These are phyloP conservation scores for Suillus clintonianus DNA, from an alignment of 768 basidiomycete genomes.

Conservation along the genomic window DNA sequence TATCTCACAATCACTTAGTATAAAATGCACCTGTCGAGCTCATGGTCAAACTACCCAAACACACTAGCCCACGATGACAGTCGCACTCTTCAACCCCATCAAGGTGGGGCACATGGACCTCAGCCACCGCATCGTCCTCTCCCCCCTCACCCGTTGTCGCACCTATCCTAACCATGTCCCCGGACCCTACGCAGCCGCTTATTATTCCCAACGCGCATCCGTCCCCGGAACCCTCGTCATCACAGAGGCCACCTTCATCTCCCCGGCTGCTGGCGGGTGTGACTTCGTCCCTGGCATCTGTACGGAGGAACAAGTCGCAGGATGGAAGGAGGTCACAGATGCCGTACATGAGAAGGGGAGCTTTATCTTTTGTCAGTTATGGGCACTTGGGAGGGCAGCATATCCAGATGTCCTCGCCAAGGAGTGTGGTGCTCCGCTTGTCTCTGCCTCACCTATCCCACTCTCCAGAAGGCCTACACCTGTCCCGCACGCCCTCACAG, in stretches of 20 bases:
- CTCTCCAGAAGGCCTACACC: slow-evolving; percentile 8
- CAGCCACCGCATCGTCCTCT: slow-evolving; percentile 37
- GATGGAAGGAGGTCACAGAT: slow-evolving; percentile 53
- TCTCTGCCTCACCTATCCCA: slow-evolving; percentile 26
- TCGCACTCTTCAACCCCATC: slow-evolving; percentile 34
- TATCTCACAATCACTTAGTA: too few species aligned
- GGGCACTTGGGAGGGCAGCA: slow-evolving; percentile 41
- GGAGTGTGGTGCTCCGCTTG: slow-evolving; percentile 17
- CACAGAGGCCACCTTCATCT: slow-evolving; percentile 47
- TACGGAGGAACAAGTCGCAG: slow-evolving; percentile 47
- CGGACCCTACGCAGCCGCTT: slow-evolving; percentile 31
- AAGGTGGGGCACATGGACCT: slow-evolving; percentile 30
- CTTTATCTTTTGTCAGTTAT: slow-evolving; percentile 47
- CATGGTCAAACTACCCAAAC: too few species aligned
- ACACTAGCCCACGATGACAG: not conserved
- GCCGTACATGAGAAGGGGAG: slow-evolving; percentile 46
- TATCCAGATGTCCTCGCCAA: slow-evolving; percentile 12
- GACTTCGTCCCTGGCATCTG: slow-evolving; percentile 50
- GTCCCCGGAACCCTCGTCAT: slow-evolving; percentile 44
- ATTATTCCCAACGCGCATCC: slow-evolving; percentile 39
- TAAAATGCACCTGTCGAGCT: too few species aligned
- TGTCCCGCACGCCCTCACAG: slow-evolving; percentile 41
- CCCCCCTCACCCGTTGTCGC: slow-evolving; percentile 37
- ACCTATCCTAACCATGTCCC: slow-evolving; percentile 30
- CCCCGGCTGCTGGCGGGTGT: slow-evolving; percentile 30